Evolutionary conservation across 2,329 filamentous ascomycete genomes (phyloP).

Genomic region (Neopestalotiopsis rosae): DNA sequence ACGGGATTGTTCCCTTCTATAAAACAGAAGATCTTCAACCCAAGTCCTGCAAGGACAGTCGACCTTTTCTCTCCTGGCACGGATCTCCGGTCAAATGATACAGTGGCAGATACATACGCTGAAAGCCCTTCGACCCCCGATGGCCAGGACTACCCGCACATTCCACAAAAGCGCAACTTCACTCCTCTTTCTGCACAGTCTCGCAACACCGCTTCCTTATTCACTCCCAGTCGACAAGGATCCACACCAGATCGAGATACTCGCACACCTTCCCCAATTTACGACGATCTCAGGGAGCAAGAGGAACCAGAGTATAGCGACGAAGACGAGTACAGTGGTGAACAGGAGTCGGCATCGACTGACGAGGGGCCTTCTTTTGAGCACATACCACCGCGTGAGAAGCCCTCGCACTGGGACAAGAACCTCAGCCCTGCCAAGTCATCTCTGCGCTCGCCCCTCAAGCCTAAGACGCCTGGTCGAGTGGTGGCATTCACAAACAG

Average conservation of each 20-base stretch:
- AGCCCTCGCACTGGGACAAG: conserved; percentile 55
- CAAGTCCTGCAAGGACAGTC: conserved; percentile 36
- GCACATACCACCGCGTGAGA: conserved; percentile 43
- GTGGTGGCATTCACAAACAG: conserved; percentile 64
- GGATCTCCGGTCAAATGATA: conserved; percentile 28
- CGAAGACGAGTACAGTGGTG: conserved; percentile 22
- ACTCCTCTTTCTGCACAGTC: conserved; percentile 46
- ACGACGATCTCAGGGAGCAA: conserved; percentile 1
- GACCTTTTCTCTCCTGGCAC: conserved; percentile 43
- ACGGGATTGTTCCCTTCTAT: conserved; percentile 37
- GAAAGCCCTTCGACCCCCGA: conserved; percentile 37
- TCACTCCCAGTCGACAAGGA: conserved; percentile 34
- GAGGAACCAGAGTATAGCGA: conserved; percentile 8
- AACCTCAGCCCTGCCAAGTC: conserved; percentile 63
- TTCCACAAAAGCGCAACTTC: conserved; percentile 55
- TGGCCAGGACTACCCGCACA: conserved; percentile 37
- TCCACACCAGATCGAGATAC: conserved; percentile 20
- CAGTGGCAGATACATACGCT: conserved; percentile 33
- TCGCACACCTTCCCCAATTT: neutral
- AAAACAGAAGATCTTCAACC: conserved; percentile 40
- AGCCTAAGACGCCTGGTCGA: conserved; percentile 61
- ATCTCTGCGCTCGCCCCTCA: conserved; percentile 60
- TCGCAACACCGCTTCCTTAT: conserved; percentile 41
- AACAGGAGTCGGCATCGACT: conserved; percentile 39
- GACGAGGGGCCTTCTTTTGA: conserved; percentile 44